A percentile compares a stretch with the other conserved stretches of the same genome.
Conservation (phyloP, 2,329 filamentous ascomycete species). For the Madurella fahalii region DNA sequence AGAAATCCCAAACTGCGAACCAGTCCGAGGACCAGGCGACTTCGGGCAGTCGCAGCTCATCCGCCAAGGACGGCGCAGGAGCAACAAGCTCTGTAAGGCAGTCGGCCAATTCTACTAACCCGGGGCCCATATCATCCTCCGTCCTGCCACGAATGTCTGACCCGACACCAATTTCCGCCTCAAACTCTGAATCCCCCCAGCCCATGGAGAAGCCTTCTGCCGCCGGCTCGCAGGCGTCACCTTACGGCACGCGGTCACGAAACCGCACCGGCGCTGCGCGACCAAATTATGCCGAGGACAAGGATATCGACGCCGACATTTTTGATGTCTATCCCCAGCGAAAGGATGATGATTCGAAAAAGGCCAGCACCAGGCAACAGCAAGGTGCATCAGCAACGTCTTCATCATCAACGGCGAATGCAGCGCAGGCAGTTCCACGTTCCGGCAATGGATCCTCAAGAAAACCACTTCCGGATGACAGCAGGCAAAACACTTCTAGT, state of each 20-base stretch:
- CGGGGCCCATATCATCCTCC: slow-evolving; percentile 23
- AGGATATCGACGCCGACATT: slow-evolving; percentile 79
- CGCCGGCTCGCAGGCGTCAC: slow-evolving; percentile 52
- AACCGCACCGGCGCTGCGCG: slow-evolving; percentile 77
- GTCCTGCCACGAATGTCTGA: slow-evolving; percentile 33
- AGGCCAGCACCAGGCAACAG: slow-evolving; percentile 40
- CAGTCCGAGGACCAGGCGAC: slow-evolving; percentile 29
- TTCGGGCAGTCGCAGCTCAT: slow-evolving; percentile 25
- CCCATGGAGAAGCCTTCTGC: slow-evolving; percentile 47
- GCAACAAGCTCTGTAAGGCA: slow-evolving; percentile 26
- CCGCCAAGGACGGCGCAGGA: slow-evolving; percentile 28
- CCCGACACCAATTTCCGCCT: slow-evolving; percentile 21
- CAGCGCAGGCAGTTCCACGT: slow-evolving; percentile 24
- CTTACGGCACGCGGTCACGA: slow-evolving; percentile 90
- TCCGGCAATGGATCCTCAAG: slow-evolving; percentile 27
- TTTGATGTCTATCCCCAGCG: slow-evolving; percentile 64
- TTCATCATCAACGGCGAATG: slow-evolving; percentile 15
- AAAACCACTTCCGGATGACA: slow-evolving; percentile 33
- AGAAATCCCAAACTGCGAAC: slow-evolving; percentile 35
- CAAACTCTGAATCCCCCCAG: slow-evolving; percentile 32
- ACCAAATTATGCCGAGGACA: slow-evolving; percentile 93
- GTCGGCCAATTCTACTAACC: slow-evolving; percentile 23
- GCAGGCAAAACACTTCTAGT: slow-evolving; percentile 34
- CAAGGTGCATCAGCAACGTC: slow-evolving; percentile 16
- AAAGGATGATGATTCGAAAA: slow-evolving; percentile 56